phyloP scores from a whole-genome alignment of 2,329 filamentous ascomycete genomes.

The Ascomycota sp. region DNA sequence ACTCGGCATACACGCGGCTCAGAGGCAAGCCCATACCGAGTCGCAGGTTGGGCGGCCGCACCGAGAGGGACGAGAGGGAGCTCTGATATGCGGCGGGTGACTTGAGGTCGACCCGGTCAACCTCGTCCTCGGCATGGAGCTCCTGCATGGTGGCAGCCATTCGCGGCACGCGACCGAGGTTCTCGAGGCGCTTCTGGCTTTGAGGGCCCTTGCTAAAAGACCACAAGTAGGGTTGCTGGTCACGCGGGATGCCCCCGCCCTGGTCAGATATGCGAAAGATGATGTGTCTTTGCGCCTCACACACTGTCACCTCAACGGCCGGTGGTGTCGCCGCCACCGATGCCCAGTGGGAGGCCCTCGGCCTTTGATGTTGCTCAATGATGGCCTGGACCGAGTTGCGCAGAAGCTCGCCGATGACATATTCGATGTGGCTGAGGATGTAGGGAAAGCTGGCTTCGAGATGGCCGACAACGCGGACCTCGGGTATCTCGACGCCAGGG shows the following conservation, averaged over 20 bases:
- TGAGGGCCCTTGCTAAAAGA: constrained; percentile 87
- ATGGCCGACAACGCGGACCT: constrained; percentile 67
- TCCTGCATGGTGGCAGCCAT: constrained; percentile 90
- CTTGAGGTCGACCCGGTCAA: constrained; percentile 19
- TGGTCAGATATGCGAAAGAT: constrained; percentile 92
- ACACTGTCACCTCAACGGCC: constrained; percentile 83
- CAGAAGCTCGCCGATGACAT: constrained; percentile 85
- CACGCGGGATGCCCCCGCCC: constrained; percentile 71
- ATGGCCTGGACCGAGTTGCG: constrained; percentile 88
- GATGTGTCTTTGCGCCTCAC: constrained; percentile 81
- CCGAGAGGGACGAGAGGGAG: constrained; percentile 60
- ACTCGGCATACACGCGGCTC: constrained; percentile 86
- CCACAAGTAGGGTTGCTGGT: constrained; percentile 78
- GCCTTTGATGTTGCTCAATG: constrained; percentile 44
- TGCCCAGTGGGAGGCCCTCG: constrained; percentile 4
- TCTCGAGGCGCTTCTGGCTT: constrained; percentile 54
- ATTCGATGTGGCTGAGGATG: constrained; percentile 86
- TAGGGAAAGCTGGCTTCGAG: constrained; percentile 83
- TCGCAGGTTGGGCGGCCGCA: constrained; percentile 62
- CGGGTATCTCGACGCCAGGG: constrained; percentile 46
- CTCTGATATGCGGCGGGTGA: constrained; percentile 21
- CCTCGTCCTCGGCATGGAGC: constrained; percentile 30
- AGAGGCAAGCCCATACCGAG: constrained; percentile 86
- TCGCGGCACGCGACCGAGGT: constrained; percentile 66
- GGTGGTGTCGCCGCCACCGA: constrained; percentile 41